Evolutionary conservation across 2,329 filamentous ascomycete genomes (phyloP).

Genomic region (Cytospora leucostoma): DNA sequence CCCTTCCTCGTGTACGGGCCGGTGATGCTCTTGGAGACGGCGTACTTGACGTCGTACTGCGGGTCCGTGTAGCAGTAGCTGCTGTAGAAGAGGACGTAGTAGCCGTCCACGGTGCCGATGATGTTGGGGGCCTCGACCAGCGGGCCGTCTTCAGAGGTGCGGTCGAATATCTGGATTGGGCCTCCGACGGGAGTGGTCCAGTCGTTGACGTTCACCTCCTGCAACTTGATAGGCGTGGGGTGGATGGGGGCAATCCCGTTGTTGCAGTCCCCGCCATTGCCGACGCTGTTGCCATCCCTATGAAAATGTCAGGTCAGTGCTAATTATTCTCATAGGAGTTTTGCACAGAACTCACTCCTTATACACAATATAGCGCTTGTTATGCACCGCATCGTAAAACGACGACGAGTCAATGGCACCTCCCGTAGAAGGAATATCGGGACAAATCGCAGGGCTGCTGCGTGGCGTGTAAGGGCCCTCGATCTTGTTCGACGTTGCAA

Average conservation of each 20-base stretch:
- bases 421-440: conserved; percentile 47
- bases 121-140: conserved; percentile 63
- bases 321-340: background rate
- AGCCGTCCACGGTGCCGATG: conserved; percentile 45
- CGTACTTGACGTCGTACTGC: conserved; percentile 62
- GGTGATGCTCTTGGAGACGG: conserved; percentile 37
- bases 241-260: conserved; percentile 45
- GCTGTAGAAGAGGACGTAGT: conserved; percentile 65
- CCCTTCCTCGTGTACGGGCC: conserved; percentile 23
- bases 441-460: conserved; percentile 53
- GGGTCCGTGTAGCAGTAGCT: conserved; percentile 58
- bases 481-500: conserved; percentile 49
- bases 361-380: conserved; percentile 61
- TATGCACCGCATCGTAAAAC: conserved; percentile 55
- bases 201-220: conserved; percentile 51
- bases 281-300: conserved; percentile 61
- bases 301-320: background rate
- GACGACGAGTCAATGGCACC: conserved; percentile 65
- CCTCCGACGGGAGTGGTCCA: conserved; percentile 55
- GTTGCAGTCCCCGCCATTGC: conserved; percentile 45
- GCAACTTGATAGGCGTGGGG: conserved; percentile 59
- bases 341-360: conserved; percentile 42
- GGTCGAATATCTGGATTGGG: conserved; percentile 49
- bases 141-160: conserved; percentile 49
- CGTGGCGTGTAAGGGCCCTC: conserved; percentile 56